Evolutionary conservation across 1,139 yeast genomes (phyloP).

Genomic region (Arxiozyma slooffiae): DNA sequence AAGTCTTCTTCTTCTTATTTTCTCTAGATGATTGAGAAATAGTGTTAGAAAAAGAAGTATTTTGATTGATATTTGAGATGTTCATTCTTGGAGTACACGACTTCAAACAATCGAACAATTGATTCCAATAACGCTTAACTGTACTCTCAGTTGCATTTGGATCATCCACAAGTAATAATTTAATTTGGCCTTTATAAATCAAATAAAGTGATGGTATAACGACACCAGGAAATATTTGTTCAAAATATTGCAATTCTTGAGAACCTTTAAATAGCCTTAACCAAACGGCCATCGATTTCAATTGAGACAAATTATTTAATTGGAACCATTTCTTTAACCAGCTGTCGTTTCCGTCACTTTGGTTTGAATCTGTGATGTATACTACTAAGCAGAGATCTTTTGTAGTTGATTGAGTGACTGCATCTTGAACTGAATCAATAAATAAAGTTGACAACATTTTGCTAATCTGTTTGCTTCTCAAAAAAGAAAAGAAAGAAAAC

Average conservation of each 20-base stretch:
- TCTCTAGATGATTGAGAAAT: not conserved
- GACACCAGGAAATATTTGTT: constrained; percentile 41
- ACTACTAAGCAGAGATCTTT: constrained; percentile 19
- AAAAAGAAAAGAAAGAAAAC: no score
- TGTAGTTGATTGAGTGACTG: constrained; percentile 18
- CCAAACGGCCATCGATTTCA: constrained; percentile 30
- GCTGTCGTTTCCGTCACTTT: constrained; percentile 7
- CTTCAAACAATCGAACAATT: constrained; percentile 5
- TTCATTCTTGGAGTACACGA: not conserved
- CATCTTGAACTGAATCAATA: constrained; percentile 17
- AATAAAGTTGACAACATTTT: constrained; percentile 10
- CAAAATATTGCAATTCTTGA: constrained; percentile 40
- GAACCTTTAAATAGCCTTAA: constrained; percentile 40
- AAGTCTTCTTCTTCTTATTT: constrained; percentile 12
- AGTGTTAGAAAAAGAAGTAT: not conserved
- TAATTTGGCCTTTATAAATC: constrained; percentile 38
- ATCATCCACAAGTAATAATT: constrained; percentile 36
- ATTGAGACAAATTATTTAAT: not conserved
- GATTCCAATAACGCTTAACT: constrained; percentile 5
- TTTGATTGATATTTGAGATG: not conserved
- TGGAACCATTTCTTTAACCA: constrained; percentile 28
- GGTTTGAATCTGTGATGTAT: constrained; percentile 11
- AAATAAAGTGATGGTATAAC: constrained; percentile 42
- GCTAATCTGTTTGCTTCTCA: no score
- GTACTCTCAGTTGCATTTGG: constrained; percentile 1